Evolutionary conservation across 495 filamentous ascomycete genomes (phyloP), one percentile per base, ranked within the genome.

Genomic region (Tuber aestivum): DNA sequence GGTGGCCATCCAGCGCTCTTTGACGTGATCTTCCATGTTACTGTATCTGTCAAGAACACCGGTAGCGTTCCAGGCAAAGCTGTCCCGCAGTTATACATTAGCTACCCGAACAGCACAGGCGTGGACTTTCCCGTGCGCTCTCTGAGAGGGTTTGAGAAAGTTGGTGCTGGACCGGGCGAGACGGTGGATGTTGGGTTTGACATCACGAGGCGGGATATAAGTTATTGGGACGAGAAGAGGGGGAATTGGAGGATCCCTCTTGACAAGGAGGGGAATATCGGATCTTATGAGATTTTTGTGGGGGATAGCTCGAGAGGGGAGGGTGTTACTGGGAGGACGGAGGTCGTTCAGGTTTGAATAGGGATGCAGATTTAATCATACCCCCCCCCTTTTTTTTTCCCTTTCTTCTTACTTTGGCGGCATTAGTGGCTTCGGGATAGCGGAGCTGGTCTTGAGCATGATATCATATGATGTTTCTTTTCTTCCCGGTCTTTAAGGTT

Each of bases 1-100:
- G 92, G 95, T 45, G 95, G 95, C 1, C 97, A 98, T 79, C 94
- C 95, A 0, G 89, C 90, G 48, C 87, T 97, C 37, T 97, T 90
- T 87, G 89, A 92, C 65, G 85, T 86, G 10, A 88, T 93, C 74
- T 88, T 90, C 5, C 82, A 83, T 4, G 86, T 96, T 0, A 84
- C 87, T 0, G 88, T 93, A 6, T 86, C 89, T 8, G 79, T 98
- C 27, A 89, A 85, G 41, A 97, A 98, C 83, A 91, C 88, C 0
- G 95, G 95, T 35, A 37, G 78, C 0, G 81, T 86, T 0, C 80
- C 83, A 0, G 95, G 94, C 3, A 88, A 92, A 69, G 90, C 89
- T 41, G 95, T 97, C 6, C 87, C 92, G 4, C 95, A 98, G 83
- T 83, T 97, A 35, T 98, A 97, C 82, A 82, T 98, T 41, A 88